Percentiles rank a stretch among this genome's conserved stretches.
Conservation (phyloP, 495 filamentous ascomycete species). For the Trypethelium eluteriae region DNA sequence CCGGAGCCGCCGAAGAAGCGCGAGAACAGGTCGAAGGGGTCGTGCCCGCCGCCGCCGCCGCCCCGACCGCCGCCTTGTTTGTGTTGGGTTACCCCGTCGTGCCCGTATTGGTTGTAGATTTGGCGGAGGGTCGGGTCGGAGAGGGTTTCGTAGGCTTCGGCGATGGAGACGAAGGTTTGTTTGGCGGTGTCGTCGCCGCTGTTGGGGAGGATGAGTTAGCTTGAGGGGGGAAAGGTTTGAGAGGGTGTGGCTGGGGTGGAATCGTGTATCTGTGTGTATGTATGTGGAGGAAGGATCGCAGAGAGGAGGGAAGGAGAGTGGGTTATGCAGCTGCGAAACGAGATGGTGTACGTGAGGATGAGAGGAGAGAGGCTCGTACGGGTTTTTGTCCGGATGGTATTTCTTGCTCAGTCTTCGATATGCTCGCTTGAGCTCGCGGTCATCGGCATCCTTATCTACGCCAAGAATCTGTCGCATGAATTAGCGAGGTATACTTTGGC, state of each 20-base stretch:
- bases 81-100: constrained; percentile 82
- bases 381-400: constrained; percentile 97
- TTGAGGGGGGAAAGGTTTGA: constrained; percentile 2
- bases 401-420: constrained; percentile 92
- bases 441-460: constrained; percentile 70
- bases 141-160: constrained; percentile 94
- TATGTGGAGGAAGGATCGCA: constrained; percentile 9
- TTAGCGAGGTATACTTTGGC: neutral
- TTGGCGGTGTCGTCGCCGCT: constrained; percentile 72
- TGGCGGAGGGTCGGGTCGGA: constrained; percentile 70
- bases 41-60: constrained; percentile 55
- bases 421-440: constrained; percentile 91
- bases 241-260: neutral
- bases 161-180: constrained; percentile 88
- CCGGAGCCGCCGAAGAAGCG: constrained; percentile 93
- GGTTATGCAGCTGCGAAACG: neutral
- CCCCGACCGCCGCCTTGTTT: constrained; percentile 58
- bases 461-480: constrained; percentile 55
- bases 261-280: neutral
- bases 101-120: constrained; percentile 93
- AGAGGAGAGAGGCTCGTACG: constrained; percentile 49
- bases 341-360: too few relatives aligned
- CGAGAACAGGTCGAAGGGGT: constrained; percentile 95
- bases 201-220: constrained; percentile 7
- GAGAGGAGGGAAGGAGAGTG: constrained; percentile 1